phyloP scores from a whole-genome alignment of 768 basidiomycete genomes.

The Naganishia antarctica region DNA sequence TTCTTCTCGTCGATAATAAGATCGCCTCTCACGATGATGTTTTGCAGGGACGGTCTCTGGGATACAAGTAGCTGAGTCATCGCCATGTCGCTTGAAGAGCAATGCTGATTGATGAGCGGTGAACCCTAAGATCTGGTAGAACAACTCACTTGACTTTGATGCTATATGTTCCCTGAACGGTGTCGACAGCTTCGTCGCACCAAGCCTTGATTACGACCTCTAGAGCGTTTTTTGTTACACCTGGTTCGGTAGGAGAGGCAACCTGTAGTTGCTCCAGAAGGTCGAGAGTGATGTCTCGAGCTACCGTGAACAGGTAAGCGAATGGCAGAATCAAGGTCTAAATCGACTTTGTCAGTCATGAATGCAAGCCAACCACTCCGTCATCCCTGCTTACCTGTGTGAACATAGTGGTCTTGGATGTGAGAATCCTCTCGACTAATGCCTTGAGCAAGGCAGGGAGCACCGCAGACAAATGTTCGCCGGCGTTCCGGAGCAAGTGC shows the following conservation, averaged over 20 bases:
- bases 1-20: constrained; percentile 77
- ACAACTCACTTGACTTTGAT: constrained; percentile 61
- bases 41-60: constrained; percentile 63
- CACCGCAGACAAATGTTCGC: constrained; percentile 72
- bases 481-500: constrained; percentile 78
- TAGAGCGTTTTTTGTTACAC: constrained; percentile 57
- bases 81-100: constrained; percentile 63
- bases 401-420: constrained; percentile 85
- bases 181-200: constrained; percentile 83
- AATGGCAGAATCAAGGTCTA: constrained; percentile 89
- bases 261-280: constrained; percentile 67
- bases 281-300: constrained; percentile 70
- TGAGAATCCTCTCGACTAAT: constrained; percentile 72
- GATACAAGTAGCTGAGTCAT: constrained; percentile 68
- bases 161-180: constrained; percentile 93
- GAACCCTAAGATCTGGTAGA: not conserved
- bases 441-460: constrained; percentile 81
- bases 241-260: constrained; percentile 47
- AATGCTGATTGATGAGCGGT: not conserved
- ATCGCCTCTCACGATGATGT: constrained; percentile 80
- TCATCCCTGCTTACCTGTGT: constrained; percentile 65
- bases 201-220: constrained; percentile 84
- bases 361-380: no score
- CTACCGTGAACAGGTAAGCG: constrained; percentile 77
- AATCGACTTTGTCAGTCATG: constrained; percentile 9